Base-by-base conservation (phyloP, 495 filamentous ascomycete species). In the Cudoniella acicularis region DNA sequence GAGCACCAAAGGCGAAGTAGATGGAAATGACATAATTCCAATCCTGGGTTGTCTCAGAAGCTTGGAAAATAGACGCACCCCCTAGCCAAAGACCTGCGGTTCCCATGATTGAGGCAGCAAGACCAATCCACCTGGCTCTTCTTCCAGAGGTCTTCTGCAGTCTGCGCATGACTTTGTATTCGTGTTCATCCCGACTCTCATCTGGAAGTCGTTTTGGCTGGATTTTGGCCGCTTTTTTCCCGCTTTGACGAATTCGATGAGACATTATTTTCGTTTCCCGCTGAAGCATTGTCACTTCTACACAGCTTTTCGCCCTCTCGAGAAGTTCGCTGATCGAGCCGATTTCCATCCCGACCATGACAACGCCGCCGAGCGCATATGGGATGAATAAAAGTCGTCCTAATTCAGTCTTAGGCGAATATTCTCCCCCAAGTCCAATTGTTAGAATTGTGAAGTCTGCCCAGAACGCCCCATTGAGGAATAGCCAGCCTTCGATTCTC, bases 281-380 rank as follows among this genome's bases (percentile, higher is more conserved):
- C 30, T 36, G 4, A 6, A 36, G 13, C 30, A 36, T 6, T 6
- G 4, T 4, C 30, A 13, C 4, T 36, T 13, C 6, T 13, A 36
- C 13, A 6, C 13, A 56, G 83, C 81, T 42, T 82, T 74, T 23
- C 80, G 76, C n/a, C 89, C 70, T 55, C 89, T 83, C 23, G 66
- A 59, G 2, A 36, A 36, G 30, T 36, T 13, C 30, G 13, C 30
- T 36, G 30, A 48, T 48, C 8, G 45, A 48, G 45, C n/a, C n/a
- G 21, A 48, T 48, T 22, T 17, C 45, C 8, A 48, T 48, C 4
- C 45, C 45, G 4, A 94, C 74, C 47, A 84, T 87, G n/a, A 92
- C 77, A 48, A 94, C 86, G 2, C 91, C 91, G 11, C 88, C 79
- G 21, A 92, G 76, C 0, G 90, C 85, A 60, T 83, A 96, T 0